Conservation (phyloP, 129 eudicot species). For the Escallonia rubra region DNA sequence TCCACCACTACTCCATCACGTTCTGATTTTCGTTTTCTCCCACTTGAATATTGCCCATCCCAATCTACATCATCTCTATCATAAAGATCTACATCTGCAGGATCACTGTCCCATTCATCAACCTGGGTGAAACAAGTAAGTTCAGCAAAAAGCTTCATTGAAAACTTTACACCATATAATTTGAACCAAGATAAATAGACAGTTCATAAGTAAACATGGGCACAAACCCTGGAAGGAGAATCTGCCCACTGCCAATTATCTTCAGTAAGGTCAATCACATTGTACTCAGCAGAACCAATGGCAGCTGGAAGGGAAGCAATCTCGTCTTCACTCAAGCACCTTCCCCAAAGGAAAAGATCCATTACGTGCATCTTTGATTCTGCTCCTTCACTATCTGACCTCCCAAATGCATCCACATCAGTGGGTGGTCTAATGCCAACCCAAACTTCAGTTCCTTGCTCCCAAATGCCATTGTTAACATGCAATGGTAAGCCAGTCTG, state of each 20-base stretch:
- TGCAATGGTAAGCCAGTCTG: slow-evolving; percentile 71
- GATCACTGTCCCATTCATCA: slow-evolving; percentile 99
- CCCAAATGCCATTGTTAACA: slow-evolving; percentile 71
- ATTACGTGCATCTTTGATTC: slow-evolving; percentile 94
- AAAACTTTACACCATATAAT: background rate
- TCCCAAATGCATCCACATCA: slow-evolving; percentile 87
- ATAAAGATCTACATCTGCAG: slow-evolving; percentile 93
- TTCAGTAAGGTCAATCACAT: slow-evolving; percentile 66
- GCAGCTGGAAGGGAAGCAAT: slow-evolving; percentile 76
- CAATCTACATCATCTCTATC: slow-evolving; percentile 96
- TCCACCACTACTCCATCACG: slow-evolving; percentile 79
- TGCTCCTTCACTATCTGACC: slow-evolving; percentile 95
- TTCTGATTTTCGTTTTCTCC: slow-evolving; percentile 82
- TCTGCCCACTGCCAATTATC: slow-evolving; percentile 98
- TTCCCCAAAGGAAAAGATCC: slow-evolving; percentile 98
- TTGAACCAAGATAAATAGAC: no score
- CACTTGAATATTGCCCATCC: slow-evolving; percentile 99
- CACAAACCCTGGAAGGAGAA: slow-evolving; percentile 86
- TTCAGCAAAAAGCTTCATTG: background rate
- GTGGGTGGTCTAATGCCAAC: slow-evolving; percentile 89
- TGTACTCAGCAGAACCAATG: slow-evolving; percentile 65
- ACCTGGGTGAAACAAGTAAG: slow-evolving; percentile 32
- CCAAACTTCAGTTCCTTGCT: slow-evolving; percentile 90
- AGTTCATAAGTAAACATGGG: background rate
- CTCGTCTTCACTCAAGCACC: slow-evolving; percentile 93